Evolutionary conservation across 108 stramenopile genomes (phyloP).

Genomic region (Skeletonema potamos): DNA sequence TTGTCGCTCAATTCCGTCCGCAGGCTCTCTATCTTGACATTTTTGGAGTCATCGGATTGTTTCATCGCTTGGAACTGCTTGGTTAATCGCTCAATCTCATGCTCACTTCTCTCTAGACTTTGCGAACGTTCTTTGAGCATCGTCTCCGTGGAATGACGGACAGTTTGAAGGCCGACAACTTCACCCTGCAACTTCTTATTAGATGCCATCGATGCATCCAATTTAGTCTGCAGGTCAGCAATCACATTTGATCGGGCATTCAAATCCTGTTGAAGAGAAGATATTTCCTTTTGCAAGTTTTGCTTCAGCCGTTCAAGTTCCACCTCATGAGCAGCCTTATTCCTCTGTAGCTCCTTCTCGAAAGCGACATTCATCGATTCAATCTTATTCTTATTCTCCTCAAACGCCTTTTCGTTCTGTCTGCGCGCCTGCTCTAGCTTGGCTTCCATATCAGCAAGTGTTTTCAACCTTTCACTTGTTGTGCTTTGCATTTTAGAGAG

Average conservation of each 20-base stretch:
- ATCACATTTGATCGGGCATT: constrained; percentile 13
- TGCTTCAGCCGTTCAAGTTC: constrained; percentile 14
- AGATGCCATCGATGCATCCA: constrained; percentile 23
- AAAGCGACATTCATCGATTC: constrained; percentile 10
- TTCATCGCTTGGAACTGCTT: constrained; percentile 5
- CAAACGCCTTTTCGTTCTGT: constrained; percentile 19
- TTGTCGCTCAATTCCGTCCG: constrained; percentile 22
- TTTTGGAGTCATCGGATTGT: constrained; percentile 12
- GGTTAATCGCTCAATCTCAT: constrained; percentile 34
- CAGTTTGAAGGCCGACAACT: constrained; percentile 22
- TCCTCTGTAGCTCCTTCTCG: constrained; percentile 12
- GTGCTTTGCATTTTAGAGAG: constrained; percentile 17
- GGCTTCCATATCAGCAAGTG: constrained; percentile 25
- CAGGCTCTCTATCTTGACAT: constrained; percentile 10
- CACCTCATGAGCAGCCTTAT: constrained; percentile 14
- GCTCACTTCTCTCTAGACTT: constrained; percentile 11
- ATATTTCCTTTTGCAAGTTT: constrained; percentile 21
- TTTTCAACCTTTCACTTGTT: constrained; percentile 17
- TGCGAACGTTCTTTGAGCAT: constrained; percentile 15
- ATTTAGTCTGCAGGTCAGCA: constrained; percentile 20
- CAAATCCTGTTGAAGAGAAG: constrained; percentile 27
- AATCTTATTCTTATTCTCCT: constrained; percentile 27
- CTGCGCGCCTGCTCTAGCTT: constrained; percentile 19
- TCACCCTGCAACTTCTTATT: constrained; percentile 19
- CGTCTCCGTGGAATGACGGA: constrained; percentile 15